A percentile compares a stretch with the other conserved stretches of the same genome.
Conservation (phyloP, 495 filamentous ascomycete species). For the Aspergillus heteromorphus region DNA sequence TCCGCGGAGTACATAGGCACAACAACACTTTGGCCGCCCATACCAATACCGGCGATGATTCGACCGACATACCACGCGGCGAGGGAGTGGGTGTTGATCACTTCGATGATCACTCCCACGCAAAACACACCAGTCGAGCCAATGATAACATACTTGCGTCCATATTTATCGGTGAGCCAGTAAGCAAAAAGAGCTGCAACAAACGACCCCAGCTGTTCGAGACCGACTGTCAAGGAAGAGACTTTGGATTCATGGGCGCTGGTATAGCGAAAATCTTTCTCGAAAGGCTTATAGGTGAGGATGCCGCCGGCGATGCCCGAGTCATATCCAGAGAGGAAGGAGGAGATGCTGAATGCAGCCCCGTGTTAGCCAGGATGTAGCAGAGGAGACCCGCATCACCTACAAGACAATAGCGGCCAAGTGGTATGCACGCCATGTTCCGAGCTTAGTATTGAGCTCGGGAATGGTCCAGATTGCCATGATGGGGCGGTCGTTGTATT, state of each 20-base stretch:
- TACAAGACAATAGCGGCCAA: background rate
- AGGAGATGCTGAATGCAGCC: background rate
- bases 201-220: slow-evolving; percentile 10
- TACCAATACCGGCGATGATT: slow-evolving; percentile 50
- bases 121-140: slow-evolving; percentile 35
- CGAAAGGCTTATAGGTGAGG: slow-evolving; percentile 32
- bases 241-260: slow-evolving; percentile 25
- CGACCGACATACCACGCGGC: slow-evolving; percentile 43
- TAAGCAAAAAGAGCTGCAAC: slow-evolving; percentile 19
- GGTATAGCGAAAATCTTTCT: slow-evolving; percentile 26
- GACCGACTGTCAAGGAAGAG: background rate
- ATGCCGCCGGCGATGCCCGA: slow-evolving; percentile 33
- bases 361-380: background rate
- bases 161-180: slow-evolving; percentile 23
- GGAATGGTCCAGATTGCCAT: background rate
- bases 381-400: background rate
- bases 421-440: background rate
- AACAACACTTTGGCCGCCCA: slow-evolving; percentile 48
- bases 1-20: slow-evolving; percentile 52
- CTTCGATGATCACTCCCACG: slow-evolving; percentile 40
- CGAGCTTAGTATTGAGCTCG: background rate
- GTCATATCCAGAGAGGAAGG: slow-evolving; percentile 36
- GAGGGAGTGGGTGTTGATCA: slow-evolving; percentile 37
- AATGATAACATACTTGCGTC: slow-evolving; percentile 39
- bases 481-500: background rate